phyloP scores from a whole-genome alignment of 495 filamentous ascomycete species.

The Tuber umbilicatum region DNA sequence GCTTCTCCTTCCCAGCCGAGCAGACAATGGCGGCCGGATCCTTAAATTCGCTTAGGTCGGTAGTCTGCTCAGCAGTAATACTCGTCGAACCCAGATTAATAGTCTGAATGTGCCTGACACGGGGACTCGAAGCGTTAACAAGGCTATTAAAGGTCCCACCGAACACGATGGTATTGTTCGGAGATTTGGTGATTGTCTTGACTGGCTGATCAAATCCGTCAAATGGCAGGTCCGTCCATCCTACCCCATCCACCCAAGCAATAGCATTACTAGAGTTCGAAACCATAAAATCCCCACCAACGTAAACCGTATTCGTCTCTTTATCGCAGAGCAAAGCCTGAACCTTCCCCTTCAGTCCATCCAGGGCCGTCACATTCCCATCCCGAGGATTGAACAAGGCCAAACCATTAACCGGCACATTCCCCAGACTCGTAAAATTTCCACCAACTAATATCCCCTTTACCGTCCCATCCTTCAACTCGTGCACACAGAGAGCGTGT shows the following conservation, averaged over 20 bases:
- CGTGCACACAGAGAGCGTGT: conserved; percentile 76
- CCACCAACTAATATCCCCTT: conserved; percentile 78
- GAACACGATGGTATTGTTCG: conserved; percentile 79
- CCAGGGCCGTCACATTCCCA: conserved; percentile 59
- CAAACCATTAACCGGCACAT: conserved; percentile 65
- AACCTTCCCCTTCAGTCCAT: conserved; percentile 75
- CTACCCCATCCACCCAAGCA: conserved; percentile 63
- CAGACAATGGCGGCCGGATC: conserved; percentile 83
- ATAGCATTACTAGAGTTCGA: conserved; percentile 75
- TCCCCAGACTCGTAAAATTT: conserved; percentile 90
- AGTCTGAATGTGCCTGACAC: conserved; percentile 60
- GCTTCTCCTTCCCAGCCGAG: conserved; percentile 60
- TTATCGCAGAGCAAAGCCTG: conserved; percentile 75
- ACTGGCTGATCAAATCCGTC: conserved; percentile 93
- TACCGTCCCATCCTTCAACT: conserved; percentile 58
- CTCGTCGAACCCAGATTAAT: conserved; percentile 75
- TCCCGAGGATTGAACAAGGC: conserved; percentile 71
- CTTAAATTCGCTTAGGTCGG: conserved; percentile 57
- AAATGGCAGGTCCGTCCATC: conserved; percentile 86
- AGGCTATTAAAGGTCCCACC: conserved; percentile 86
- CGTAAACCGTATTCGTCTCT: conserved; percentile 75
- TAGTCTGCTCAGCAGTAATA: conserved; percentile 59
- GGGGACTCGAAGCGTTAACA: conserved; percentile 64
- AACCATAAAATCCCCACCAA: conserved; percentile 77
- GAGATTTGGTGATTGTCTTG: conserved; percentile 69